phyloP scores from a whole-genome alignment of 495 filamentous ascomycete species.

The Aspergillus biplanus region DNA sequence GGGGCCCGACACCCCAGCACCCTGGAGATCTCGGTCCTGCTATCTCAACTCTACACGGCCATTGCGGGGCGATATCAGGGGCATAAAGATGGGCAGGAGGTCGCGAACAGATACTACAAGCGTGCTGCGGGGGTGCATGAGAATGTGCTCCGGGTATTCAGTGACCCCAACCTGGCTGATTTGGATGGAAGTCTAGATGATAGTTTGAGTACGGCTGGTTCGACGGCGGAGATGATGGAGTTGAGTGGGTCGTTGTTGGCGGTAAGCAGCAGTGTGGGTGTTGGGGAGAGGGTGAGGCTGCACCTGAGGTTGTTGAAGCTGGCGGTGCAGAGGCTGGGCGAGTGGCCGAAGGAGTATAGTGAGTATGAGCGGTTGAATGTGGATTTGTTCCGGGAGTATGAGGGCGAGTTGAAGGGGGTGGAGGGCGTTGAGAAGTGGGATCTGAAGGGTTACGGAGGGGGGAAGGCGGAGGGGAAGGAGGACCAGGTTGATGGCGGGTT shows the following conservation, averaged over 20 bases:
- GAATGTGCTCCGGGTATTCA: conserved; percentile 39
- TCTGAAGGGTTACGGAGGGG: conserved; percentile 40
- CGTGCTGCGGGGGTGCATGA: conserved; percentile 41
- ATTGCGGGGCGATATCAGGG: conserved; percentile 36
- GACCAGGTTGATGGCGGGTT: conserved; percentile 23
- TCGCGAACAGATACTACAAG: conserved; percentile 47
- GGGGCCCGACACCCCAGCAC: conserved; percentile 41
- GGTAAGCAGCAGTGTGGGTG: conserved; percentile 4
- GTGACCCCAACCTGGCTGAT: conserved; percentile 37
- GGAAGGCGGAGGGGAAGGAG: conserved; percentile 33
- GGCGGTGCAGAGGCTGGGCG: conserved; percentile 41
- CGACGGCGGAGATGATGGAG: conserved; percentile 13
- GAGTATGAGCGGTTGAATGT: conserved; percentile 36
- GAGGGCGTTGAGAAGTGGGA: conserved; percentile 48
- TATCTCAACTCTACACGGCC: conserved; percentile 43
- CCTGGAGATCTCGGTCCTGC: conserved; percentile 40
- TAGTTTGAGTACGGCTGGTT: conserved; percentile 24
- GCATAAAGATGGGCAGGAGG: conserved; percentile 36
- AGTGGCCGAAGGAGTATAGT: conserved; percentile 43
- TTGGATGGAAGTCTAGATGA: conserved; percentile 26
- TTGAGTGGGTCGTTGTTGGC: not conserved
- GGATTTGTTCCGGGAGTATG: conserved; percentile 31
- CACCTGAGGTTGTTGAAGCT: conserved; percentile 46
- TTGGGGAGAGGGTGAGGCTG: conserved; percentile 36
- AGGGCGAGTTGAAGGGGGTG: conserved; percentile 30